Evolutionary conservation across 148 eudicot species (phyloP).

Genomic region (Amaranthus palmeri): DNA sequence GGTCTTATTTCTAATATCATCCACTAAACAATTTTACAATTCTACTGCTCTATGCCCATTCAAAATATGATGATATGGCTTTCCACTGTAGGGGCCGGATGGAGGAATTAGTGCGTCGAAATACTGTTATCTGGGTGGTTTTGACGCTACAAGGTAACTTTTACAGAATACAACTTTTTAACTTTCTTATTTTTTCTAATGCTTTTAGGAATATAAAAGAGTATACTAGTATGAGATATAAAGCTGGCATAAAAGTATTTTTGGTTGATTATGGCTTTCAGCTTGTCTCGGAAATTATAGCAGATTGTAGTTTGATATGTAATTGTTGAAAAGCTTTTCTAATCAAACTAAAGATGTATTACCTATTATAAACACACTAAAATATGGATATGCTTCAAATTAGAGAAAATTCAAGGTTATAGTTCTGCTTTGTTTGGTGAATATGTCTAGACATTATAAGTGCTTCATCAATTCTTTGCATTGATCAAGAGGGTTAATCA

Average conservation of each 20-base stretch:
- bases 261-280: background rate
- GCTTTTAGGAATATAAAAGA: background rate
- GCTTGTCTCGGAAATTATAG: background rate
- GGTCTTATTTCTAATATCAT: constrained; percentile 35
- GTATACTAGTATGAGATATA: background rate
- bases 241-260: background rate
- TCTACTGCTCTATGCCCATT: background rate
- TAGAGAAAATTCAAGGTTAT: background rate
- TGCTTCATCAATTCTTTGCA: background rate
- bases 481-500: background rate
- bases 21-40: background rate
- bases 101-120: constrained; percentile 92
- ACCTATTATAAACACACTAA: background rate
- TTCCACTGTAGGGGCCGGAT: constrained; percentile 70
- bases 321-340: background rate
- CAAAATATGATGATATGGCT: background rate
- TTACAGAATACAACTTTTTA: background rate
- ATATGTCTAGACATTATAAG: background rate
- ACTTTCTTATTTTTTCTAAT: background rate
- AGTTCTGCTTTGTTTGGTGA: background rate
- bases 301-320: background rate
- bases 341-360: background rate
- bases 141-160: constrained; percentile 91
- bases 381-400: background rate
- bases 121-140: constrained; percentile 93